Evolutionary conservation across 2,329 filamentous ascomycete species (phyloP), one percentile per base, ranked within the genome.

Genomic region (Talaromyces islandicus): DNA sequence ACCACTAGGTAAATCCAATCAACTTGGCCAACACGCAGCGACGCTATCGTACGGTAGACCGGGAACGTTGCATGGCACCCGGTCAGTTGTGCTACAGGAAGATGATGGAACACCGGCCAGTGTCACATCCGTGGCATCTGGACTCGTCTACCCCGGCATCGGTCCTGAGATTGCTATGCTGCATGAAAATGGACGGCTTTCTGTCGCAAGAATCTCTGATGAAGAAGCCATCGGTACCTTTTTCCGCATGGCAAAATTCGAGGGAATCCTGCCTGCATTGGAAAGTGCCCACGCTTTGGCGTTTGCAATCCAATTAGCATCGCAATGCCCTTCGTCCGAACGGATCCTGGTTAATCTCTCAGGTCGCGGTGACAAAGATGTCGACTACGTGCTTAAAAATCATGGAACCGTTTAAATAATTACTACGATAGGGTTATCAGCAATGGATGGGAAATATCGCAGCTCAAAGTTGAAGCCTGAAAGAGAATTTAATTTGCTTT

Each of bases 301-400:
- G 67, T 91, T 90, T 25, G 91, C 89, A 14, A 76, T 95, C 52
- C 86, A 94, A 78, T 76, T 95, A 66, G 91, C 91, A 43, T n/a
- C 59, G 10, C 51, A 62, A 56, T 60, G 61, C n/a, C 60, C 61
- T 48, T 54, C 62, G 4, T 62, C 60, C 7, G 61, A 66, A 54
- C 53, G 60, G 27, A 64, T 66, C 48, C 51, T 66, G 9, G 61
- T 66, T 14, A 64, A 64, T 57, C 63, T 66, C 19, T 63, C 61
- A 9, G 65, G 64, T 7, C 62, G 65, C 19, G 65, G 65, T 4
- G 65, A 66, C 50, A 66, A 66, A 46, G 65, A 66, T 56, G 65
- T 66, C n/a, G 54, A 48, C 30, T 56, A 56, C 25, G 54, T 56
- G 38, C 54, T 56, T 30, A 38, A 48, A 25, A 56, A 56, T n/a